Percentiles rank a stretch among this genome's conserved stretches.
phyloP scores from a whole-genome alignment of 192 early-diverging fungal genomes.

The Backusella liffmaniae region DNA sequence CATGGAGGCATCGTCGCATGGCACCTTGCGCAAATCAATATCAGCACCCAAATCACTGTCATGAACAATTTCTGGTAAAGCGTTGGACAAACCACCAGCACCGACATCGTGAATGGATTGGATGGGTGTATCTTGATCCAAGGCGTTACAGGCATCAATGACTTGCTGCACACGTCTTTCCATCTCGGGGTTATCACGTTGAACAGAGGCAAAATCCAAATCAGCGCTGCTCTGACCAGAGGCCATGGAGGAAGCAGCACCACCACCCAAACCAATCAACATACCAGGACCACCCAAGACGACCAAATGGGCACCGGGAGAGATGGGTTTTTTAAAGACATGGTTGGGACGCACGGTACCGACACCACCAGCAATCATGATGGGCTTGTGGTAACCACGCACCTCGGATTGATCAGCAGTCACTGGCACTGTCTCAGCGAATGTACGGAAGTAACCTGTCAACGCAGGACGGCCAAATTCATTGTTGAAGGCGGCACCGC shows the following conservation, averaged over 20 bases:
- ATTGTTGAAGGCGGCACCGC: constrained; percentile 98
- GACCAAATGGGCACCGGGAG: constrained; percentile 76
- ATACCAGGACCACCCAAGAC: constrained; percentile 96
- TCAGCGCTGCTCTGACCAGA: constrained; percentile 83
- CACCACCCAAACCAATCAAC: constrained; percentile 99
- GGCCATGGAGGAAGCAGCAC: constrained; percentile 95
- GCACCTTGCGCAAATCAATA: constrained; percentile 91
- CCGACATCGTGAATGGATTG: constrained; percentile 98
- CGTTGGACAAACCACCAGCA: constrained; percentile 98
- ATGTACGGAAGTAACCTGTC: constrained; percentile 97
- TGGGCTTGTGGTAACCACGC: constrained; percentile 99
- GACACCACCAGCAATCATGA: constrained; percentile 98
- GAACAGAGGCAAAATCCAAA: constrained; percentile 97
- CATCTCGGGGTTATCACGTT: constrained; percentile 99
- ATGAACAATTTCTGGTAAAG: constrained; percentile 96
- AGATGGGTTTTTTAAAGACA: constrained; percentile 84
- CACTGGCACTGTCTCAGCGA: constrained; percentile 62
- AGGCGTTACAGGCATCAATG: constrained; percentile 86
- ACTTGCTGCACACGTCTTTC: constrained; percentile 96
- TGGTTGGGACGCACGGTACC: constrained; percentile 91
- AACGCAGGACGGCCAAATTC: constrained; percentile 97
- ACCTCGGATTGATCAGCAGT: constrained; percentile 58
- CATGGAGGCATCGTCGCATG: constrained; percentile 88
- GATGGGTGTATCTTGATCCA: constrained; percentile 84
- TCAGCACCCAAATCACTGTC: constrained; percentile 88